These are phyloP conservation scores for Fragaria nilgerrensis DNA, from an alignment of 306 rosid genomes.

Conservation along the genomic window DNA sequence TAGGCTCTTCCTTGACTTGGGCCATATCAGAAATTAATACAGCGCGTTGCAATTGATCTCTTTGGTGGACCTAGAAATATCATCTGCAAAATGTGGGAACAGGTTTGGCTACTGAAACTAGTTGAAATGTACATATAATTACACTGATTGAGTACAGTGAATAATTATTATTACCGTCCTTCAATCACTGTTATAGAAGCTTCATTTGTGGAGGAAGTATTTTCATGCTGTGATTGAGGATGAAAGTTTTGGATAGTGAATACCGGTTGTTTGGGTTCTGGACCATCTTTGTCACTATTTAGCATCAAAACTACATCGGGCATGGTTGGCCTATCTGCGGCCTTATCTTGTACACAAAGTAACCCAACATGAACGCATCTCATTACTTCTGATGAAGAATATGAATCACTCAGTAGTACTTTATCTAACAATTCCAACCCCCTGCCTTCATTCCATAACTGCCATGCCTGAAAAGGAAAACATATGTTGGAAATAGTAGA, in stretches of 20 bases:
- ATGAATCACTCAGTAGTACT: not conserved
- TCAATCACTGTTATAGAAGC: not conserved
- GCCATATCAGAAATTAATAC: no score
- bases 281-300: conserved; percentile 9
- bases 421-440: conserved; percentile 9
- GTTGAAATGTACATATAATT: no score
- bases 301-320: conserved; percentile 8
- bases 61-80: no score
- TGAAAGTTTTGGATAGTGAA: not conserved
- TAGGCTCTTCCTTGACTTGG: no score
- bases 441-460: conserved; percentile 19
- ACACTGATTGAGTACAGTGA: not conserved
- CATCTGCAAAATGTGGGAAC: not conserved
- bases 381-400: not conserved
- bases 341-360: conserved; percentile 25
- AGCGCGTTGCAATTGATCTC: no score
- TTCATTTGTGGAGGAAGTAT: not conserved
- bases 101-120: not conserved
- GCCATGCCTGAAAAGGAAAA: not conserved
- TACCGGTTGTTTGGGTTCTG: conserved; percentile 20
- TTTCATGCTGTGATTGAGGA: not conserved
- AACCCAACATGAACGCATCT: conserved; percentile 25
- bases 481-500: not conserved
- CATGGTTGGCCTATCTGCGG: conserved; percentile 24
- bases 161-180: not conserved